phyloP scores from a whole-genome alignment of 495 filamentous ascomycete genomes.

The Physcia stellaris region DNA sequence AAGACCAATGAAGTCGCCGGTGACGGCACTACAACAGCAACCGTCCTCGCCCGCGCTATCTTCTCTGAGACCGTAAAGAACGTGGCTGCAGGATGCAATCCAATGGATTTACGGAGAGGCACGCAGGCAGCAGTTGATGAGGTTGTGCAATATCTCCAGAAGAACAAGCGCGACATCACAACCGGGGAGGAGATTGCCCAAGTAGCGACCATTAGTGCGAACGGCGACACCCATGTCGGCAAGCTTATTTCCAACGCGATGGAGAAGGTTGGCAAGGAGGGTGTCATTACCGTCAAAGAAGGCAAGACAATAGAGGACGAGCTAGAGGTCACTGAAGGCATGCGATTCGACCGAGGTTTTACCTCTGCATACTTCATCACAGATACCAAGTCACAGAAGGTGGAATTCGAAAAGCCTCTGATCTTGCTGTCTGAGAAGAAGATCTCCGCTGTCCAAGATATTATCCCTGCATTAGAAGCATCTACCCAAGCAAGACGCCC shows the following conservation, averaged over 20 bases:
- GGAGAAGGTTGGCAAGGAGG: conserved; percentile 99
- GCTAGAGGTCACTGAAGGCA: conserved; percentile 97
- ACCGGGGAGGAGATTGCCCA: conserved; percentile 95
- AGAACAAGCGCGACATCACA: conserved; percentile 93
- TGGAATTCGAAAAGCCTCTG: conserved; percentile 98
- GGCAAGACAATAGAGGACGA: conserved; percentile 97
- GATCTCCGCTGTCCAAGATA: conserved; percentile 96
- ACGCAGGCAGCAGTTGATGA: conserved; percentile 93
- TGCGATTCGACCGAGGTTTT: conserved; percentile 97
- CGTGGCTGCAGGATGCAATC: conserved; percentile 97
- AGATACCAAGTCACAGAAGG: conserved; percentile 94
- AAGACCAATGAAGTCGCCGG: conserved; percentile 99
- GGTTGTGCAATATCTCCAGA: conserved; percentile 82
- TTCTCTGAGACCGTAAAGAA: conserved; percentile 99
- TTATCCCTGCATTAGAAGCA: conserved; percentile 92
- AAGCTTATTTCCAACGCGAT: conserved; percentile 93
- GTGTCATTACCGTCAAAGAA: conserved; percentile 99
- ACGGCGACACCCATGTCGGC: conserved; percentile 92
- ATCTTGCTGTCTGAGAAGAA: conserved; percentile 99
- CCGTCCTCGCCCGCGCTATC: conserved; percentile 92
- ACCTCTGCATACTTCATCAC: conserved; percentile 99
- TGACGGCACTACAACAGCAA: conserved; percentile 96
- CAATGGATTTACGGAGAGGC: conserved; percentile 94
- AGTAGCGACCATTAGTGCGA: conserved; percentile 95
- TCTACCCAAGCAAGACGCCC: conserved; percentile 92